Evolutionary conservation across 106 monocot genomes (phyloP).

Genomic region (Acorus calamus): DNA sequence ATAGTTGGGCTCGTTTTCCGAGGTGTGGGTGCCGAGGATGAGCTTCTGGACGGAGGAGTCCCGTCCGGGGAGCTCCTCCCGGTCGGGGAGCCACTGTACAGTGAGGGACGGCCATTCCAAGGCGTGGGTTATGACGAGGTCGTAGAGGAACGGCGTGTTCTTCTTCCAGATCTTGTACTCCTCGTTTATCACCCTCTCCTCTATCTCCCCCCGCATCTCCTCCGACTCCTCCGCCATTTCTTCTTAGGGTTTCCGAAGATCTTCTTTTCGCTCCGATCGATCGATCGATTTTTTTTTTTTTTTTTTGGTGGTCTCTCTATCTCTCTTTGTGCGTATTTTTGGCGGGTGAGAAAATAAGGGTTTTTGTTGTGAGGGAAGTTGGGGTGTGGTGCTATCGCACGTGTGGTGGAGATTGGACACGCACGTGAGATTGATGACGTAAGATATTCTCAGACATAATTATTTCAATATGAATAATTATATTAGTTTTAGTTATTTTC

Average conservation of each 20-base stretch:
- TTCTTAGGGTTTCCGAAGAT: background rate
- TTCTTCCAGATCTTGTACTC: conserved; percentile 99
- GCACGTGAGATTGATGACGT: too few species aligned
- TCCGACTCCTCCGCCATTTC: conserved; percentile 78
- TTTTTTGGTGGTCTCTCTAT: too few species aligned
- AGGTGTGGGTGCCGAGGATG: conserved; percentile 95
- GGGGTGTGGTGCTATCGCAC: too few species aligned
- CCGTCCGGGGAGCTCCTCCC: conserved; percentile 71
- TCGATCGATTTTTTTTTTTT: too few species aligned
- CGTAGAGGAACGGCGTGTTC: conserved; percentile 99
- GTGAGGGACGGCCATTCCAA: conserved; percentile 98
- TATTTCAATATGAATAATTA: too few species aligned
- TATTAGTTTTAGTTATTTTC: too few species aligned
- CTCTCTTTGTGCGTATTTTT: too few species aligned
- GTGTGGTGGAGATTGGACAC: too few species aligned
- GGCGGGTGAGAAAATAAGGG: too few species aligned
- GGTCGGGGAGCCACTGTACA: conserved; percentile 93
- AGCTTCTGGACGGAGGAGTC: conserved; percentile 93
- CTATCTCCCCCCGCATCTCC: conserved; percentile 79
- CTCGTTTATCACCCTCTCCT: conserved; percentile 93
- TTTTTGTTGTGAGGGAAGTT: too few species aligned
- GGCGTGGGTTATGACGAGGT: conserved; percentile 93
- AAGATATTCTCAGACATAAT: too few species aligned
- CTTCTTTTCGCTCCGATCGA: too few species aligned
- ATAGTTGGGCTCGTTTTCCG: conserved; percentile 93